phyloP scores from a whole-genome alignment of 1,139 yeast genomes.

The Scheffersomyces lignicola region DNA sequence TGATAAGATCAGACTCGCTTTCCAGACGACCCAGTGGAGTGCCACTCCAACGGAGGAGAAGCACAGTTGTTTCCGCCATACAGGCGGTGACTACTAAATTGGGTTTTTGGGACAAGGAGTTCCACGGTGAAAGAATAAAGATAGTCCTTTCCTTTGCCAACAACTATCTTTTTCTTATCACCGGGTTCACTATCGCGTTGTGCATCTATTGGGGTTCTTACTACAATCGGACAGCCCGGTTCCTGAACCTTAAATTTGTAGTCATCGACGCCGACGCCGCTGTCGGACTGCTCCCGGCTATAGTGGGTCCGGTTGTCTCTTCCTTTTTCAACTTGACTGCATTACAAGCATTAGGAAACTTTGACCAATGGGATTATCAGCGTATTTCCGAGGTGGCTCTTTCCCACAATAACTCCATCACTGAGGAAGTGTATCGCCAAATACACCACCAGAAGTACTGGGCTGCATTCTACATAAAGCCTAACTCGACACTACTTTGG shows the following conservation, averaged over 20 bases:
- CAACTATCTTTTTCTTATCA: constrained; percentile 24
- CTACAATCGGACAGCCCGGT: constrained; percentile 20
- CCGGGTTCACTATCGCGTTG: constrained; percentile 25
- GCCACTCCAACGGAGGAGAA: constrained; percentile 14
- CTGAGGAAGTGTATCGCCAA: constrained; percentile 28
- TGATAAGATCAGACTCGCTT: not conserved
- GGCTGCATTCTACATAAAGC: constrained; percentile 28
- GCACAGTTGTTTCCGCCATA: constrained; percentile 22
- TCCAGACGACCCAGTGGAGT: constrained; percentile 2
- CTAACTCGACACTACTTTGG: constrained; percentile 27
- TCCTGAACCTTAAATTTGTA: constrained; percentile 22
- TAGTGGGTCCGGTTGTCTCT: constrained; percentile 24
- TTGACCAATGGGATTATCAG: constrained; percentile 22
- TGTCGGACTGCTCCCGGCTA: constrained; percentile 22
- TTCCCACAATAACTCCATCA: constrained; percentile 19
- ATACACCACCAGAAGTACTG: constrained; percentile 34
- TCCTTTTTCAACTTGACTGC: constrained; percentile 24
- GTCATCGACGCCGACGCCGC: constrained; percentile 27
- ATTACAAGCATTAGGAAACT: constrained; percentile 22
- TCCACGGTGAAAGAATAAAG: constrained; percentile 20
- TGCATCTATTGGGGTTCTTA: constrained; percentile 36
- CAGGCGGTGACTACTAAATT: constrained; percentile 18
- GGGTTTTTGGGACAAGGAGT: constrained; percentile 31
- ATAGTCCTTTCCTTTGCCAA: constrained; percentile 18
- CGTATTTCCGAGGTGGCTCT: constrained; percentile 19